Base-by-base conservation (phyloP, 768 basidiomycete species). In the Tylopilus balloui region DNA sequence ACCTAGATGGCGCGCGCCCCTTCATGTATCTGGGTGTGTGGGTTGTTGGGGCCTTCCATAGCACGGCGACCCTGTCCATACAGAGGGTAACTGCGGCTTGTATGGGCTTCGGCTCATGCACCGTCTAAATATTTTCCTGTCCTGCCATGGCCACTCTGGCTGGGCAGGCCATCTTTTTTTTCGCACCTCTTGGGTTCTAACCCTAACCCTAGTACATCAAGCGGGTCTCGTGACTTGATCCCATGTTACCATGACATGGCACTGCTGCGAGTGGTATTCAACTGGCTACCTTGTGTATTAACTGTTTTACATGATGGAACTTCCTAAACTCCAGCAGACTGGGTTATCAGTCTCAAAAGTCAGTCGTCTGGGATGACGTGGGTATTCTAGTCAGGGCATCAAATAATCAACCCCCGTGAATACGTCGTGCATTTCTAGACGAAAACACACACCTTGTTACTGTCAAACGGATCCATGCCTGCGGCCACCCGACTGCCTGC, bases 401-500 rank as follows among this genome's bases (percentile, higher is more conserved):
- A n/a, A 6, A 32, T 32, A 32, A 15, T 32, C 32, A 32, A 32
- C 32, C 14, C 15, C 32, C 32, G n/a, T 15, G n/a, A 15, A 15
- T 32, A 32, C n/a, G 15, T 15, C 32, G n/a, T 17, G 3, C 15
- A 35, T 6, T 27, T 17, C 3, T 12, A 27, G 39, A 28, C 28
- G 17, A 42, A 9, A 27, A 24, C 3, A 13, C 15, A 24, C n/a
- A 55, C 73, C 58, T 67, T 62, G 50, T 49, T 62, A 37, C 67
- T 55, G 41, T 72, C 68, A 31, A 78, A 73, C 5, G 66, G 67
- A 46, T 77, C 69, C 45, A 87, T 66, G 1, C 90, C 91, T 10
- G 89, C 85, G 2, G 87, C 77, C 12, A 86, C 80, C 43, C 92
- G 76, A 34, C 82, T 75, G 4, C 89, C 90, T 4, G 86, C 87